Base-by-base conservation (phyloP, 1,284 basidiomycete species). In the Ustilago vetiveriae region DNA sequence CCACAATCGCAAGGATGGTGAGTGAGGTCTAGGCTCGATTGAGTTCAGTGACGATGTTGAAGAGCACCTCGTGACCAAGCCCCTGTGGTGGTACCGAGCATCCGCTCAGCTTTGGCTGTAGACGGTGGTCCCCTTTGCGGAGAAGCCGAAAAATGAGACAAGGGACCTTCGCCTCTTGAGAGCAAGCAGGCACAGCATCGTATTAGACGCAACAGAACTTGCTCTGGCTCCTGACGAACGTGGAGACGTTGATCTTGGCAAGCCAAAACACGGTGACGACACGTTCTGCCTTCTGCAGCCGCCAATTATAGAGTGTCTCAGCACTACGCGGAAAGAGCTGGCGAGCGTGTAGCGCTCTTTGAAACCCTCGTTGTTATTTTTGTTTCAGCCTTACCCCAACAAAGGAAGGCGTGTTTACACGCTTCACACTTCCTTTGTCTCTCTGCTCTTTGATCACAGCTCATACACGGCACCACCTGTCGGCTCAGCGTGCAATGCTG, bases 21-120 rank as follows among this genome's bases (percentile, higher is more conserved):
- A 6, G 10, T 35, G 33, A 13, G 4, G 1, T 35, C 2, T 9
- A 6, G 10, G 33, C 33, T 35, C 33, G n/a, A 35, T 2, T n/a
- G 7, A 10, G 6, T 35, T n/a, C 16, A 10, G 6, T 35, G 33
- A 35, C 11, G 33, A 35, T n/a, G 33, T n/a, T 37, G 21, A 30
- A 30, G 4, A 6, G 24, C 17, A 22, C 11, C 48, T 41, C 48
- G 48, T 50, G 48, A 42, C 48, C 48, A 19, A 16, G 48, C 48
- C 41, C 26, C 8, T 21, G 8, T 17, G 24, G n/a, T 24, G 38
- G 14, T n/a, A 35, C 47, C 39, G 47, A 27, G 23, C 35, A 47
- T 29, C 45, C 35, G 45, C 17, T 8, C 6, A n/a, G 16, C 13
- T n/a, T 7, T 29, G 27, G 27, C 27, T 35, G 33, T 13, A 35